Conservation (phyloP, 768 basidiomycete genomes). For the Hericium rajendrae region DNA sequence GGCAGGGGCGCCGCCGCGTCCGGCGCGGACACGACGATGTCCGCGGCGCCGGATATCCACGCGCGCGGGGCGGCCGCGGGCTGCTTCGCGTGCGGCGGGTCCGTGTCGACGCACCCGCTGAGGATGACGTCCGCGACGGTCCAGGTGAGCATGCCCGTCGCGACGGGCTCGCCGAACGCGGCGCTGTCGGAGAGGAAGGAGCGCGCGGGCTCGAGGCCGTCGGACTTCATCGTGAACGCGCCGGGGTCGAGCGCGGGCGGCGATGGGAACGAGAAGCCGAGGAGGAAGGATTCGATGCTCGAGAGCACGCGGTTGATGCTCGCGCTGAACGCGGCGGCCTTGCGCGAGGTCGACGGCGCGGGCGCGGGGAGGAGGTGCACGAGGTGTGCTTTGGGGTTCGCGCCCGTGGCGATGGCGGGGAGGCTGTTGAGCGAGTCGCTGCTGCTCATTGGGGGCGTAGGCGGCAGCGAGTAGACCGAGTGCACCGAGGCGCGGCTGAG, state of each 20-base stretch:
- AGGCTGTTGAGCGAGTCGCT: constrained; percentile 12
- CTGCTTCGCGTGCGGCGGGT: background rate
- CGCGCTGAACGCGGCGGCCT: constrained; percentile 10
- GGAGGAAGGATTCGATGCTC: constrained; percentile 28
- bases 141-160: constrained; percentile 17
- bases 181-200: constrained; percentile 7
- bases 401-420: background rate
- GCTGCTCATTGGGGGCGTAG: constrained; percentile 14
- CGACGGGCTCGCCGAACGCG: constrained; percentile 5
- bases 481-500: constrained; percentile 6
- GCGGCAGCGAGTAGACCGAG: constrained; percentile 14
- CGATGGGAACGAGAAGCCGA: constrained; percentile 23
- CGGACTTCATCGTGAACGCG: background rate
- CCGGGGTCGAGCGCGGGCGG: background rate
- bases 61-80: constrained; percentile 14
- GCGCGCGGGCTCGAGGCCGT: constrained; percentile 5
- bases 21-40: constrained; percentile 20
- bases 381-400: constrained; percentile 18
- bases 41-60: constrained; percentile 23
- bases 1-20: background rate
- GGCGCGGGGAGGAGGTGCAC: constrained; percentile 23
- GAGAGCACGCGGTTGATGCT: constrained; percentile 21
- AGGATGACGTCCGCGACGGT: constrained; percentile 26
- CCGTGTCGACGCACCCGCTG: constrained; percentile 25
- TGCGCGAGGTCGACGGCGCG: constrained; percentile 5